phyloP scores from a whole-genome alignment of 2,329 filamentous ascomycete species.

The Diaporthe ampelina region DNA sequence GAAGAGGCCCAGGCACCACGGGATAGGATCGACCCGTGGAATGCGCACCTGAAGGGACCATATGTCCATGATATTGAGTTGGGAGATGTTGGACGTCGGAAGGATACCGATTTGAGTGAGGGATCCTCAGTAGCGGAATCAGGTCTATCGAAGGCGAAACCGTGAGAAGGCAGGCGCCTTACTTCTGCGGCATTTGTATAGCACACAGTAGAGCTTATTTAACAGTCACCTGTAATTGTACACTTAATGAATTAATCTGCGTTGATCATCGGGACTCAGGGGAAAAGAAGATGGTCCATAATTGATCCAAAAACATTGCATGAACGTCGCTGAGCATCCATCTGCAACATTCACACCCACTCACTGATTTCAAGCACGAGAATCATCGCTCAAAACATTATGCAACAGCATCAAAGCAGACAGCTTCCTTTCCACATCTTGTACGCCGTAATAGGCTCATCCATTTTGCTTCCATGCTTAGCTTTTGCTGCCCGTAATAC shows the following conservation, averaged over 20 bases:
- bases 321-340: not conserved
- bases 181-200: not conserved
- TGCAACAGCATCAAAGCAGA: too few relatives aligned
- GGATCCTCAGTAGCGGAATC: conserved; percentile 9
- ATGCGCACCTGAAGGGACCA: conserved; percentile 17
- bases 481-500: too few relatives aligned
- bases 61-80: conserved; percentile 13
- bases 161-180: not conserved
- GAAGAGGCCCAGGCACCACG: not conserved
- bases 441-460: too few relatives aligned
- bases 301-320: not conserved
- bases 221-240: not conserved
- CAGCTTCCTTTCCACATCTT: not conserved
- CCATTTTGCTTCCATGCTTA: not conserved
- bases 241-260: conserved; percentile 16
- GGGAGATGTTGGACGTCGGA: not conserved
- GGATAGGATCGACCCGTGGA: conserved; percentile 28
- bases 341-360: not conserved
- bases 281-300: not conserved
- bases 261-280: not conserved
- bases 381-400: not conserved
- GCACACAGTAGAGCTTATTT: not conserved
- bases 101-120: conserved; percentile 8
- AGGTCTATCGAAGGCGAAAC: not conserved
- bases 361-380: not conserved